Conservation (phyloP, 208 protist genomes). For the Leishmania guyanensis region DNA sequence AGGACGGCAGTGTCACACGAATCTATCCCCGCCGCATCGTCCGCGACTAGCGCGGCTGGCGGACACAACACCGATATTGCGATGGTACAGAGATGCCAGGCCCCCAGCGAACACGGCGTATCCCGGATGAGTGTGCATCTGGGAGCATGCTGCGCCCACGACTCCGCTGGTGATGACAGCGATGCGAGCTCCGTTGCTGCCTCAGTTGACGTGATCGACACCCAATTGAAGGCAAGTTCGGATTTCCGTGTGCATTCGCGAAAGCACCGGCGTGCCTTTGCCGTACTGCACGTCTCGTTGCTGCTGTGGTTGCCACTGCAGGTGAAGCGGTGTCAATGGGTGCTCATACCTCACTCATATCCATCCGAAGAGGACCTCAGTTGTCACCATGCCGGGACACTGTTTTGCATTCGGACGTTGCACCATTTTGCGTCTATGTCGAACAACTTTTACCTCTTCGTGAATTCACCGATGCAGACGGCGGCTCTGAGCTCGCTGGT, state of each 20-base stretch:
- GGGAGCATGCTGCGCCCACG: not conserved
- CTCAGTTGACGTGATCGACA: not conserved
- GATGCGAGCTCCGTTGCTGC: not conserved
- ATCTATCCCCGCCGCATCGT: not conserved
- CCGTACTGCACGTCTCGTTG: slow-evolving; percentile 57
- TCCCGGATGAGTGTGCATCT: not conserved
- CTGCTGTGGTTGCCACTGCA: slow-evolving; percentile 52
- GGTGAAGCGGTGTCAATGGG: slow-evolving; percentile 43
- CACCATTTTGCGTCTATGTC: slow-evolving; percentile 44
- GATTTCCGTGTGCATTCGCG: slow-evolving; percentile 19
- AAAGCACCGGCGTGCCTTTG: slow-evolving; percentile 50
- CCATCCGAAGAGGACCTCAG: slow-evolving; percentile 22
- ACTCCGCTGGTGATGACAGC: not conserved
- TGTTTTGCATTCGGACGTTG: slow-evolving; percentile 60
- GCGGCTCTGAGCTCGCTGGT: slow-evolving; percentile 47
- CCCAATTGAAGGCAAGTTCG: not conserved
- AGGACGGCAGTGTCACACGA: not conserved
- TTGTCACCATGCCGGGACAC: slow-evolving; percentile 37
- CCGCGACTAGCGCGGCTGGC: no score
- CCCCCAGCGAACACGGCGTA: not conserved
- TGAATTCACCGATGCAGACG: slow-evolving; percentile 68
- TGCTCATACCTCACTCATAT: slow-evolving; percentile 23
- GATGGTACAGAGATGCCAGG: not conserved
- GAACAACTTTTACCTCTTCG: slow-evolving; percentile 55
- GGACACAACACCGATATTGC: no score